Conservation (phyloP, 2,329 filamentous ascomycete species). For the Rhexocercosporidium sp. region DNA sequence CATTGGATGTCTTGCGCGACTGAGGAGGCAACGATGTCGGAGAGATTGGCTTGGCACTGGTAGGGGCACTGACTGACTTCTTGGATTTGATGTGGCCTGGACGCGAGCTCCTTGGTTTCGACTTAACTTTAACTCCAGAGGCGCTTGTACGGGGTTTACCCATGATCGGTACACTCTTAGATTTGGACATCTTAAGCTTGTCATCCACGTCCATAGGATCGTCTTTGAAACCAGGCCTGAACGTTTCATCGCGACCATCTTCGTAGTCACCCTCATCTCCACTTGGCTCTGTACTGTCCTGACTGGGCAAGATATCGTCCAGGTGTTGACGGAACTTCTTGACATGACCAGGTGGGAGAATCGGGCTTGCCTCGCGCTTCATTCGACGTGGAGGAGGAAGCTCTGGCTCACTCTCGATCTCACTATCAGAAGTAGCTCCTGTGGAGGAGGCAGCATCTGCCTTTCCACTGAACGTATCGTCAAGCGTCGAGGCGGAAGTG, state of each 20-base stretch:
- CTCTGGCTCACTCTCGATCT: slow-evolving; percentile 70
- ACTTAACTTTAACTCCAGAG: slow-evolving; percentile 52
- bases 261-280: slow-evolving; percentile 64
- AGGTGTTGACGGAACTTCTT: slow-evolving; percentile 54
- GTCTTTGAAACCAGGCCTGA: slow-evolving; percentile 38
- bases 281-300: slow-evolving; percentile 64
- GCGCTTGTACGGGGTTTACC: slow-evolving; percentile 48
- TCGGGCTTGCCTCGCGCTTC: slow-evolving; percentile 59
- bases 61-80: slow-evolving; percentile 47
- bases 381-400: slow-evolving; percentile 63
- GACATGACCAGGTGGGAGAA: slow-evolving; percentile 50
- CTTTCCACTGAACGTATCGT: slow-evolving; percentile 90
- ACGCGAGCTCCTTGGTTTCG: slow-evolving; percentile 48
- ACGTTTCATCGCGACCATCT: slow-evolving; percentile 46
- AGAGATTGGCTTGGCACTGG: slow-evolving; percentile 58
- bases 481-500: slow-evolving; percentile 89
- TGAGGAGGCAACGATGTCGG: slow-evolving; percentile 70
- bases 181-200: slow-evolving; percentile 48
- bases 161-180: slow-evolving; percentile 44
- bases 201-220: slow-evolving; percentile 33
- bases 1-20: slow-evolving; percentile 76
- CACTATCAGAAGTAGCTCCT: slow-evolving; percentile 80
- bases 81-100: slow-evolving; percentile 53
- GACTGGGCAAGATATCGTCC: slow-evolving; percentile 59
- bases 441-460: slow-evolving; percentile 86